Evolutionary conservation across 2,329 filamentous ascomycete species (phyloP).

Genomic region (Fusarium nurragi): DNA sequence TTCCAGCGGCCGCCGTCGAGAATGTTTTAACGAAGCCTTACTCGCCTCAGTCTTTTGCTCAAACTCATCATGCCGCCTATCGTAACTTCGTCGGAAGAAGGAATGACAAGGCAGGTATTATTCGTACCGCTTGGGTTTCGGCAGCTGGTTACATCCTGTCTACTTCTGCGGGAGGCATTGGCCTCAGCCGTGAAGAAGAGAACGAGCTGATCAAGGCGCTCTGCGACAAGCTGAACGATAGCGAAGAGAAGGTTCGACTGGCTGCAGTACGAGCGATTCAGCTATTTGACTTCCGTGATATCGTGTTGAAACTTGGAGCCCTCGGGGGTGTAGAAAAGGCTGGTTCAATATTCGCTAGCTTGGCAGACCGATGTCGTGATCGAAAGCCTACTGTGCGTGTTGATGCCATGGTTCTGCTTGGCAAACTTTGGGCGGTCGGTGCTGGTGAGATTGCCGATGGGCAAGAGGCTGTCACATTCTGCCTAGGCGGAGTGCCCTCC

Average conservation of each 20-base stretch:
- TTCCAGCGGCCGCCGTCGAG: slow-evolving; percentile 54
- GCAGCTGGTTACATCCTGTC: slow-evolving; percentile 85
- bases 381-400: slow-evolving; percentile 82
- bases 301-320: slow-evolving; percentile 82
- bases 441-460: slow-evolving; percentile 85
- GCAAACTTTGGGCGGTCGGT: slow-evolving; percentile 92
- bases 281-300: slow-evolving; percentile 80
- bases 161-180: slow-evolving; percentile 92
- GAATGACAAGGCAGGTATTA: slow-evolving; percentile 84
- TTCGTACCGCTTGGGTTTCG: slow-evolving; percentile 87
- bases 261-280: slow-evolving; percentile 88
- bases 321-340: slow-evolving; percentile 78
- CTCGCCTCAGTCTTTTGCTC: slow-evolving; percentile 88
- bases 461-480: slow-evolving; percentile 76
- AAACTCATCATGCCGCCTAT: slow-evolving; percentile 81
- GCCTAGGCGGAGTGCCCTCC: slow-evolving; percentile 84
- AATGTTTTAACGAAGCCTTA: slow-evolving; percentile 82
- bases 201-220: slow-evolving; percentile 76
- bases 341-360: slow-evolving; percentile 80
- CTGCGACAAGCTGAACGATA: slow-evolving; percentile 83
- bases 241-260: slow-evolving; percentile 89
- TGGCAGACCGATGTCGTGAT: slow-evolving; percentile 91
- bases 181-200: slow-evolving; percentile 85
- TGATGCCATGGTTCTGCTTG: slow-evolving; percentile 86
- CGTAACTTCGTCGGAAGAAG: slow-evolving; percentile 84